These are phyloP conservation scores for Pleoardoris graminearum DNA, from an alignment of 2,329 filamentous ascomycete genomes.

Conservation along the genomic window DNA sequence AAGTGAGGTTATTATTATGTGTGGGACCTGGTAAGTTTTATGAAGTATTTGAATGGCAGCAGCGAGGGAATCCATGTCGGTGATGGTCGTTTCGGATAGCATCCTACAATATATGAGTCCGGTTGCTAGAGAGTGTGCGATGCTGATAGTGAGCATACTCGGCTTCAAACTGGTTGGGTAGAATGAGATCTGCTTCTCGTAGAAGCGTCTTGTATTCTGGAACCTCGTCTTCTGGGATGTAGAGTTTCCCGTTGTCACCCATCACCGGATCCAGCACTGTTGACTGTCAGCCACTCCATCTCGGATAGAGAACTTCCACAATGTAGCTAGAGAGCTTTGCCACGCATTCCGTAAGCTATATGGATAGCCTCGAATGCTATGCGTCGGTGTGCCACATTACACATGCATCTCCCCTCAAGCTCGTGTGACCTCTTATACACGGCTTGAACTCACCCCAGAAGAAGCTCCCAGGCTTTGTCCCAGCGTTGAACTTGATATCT, in stretches of 20 bases:
- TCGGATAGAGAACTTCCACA: neutral
- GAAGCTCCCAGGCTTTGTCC: slow-evolving; percentile 70
- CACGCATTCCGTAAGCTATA: neutral
- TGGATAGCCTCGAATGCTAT: neutral
- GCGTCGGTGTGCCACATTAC: neutral
- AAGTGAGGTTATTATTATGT: slow-evolving; percentile 91
- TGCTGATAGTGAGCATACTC: slow-evolving; percentile 63
- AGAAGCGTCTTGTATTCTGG: slow-evolving; percentile 85
- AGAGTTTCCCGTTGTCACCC: slow-evolving; percentile 91
- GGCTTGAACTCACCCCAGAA: slow-evolving; percentile 73
- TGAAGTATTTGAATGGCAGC: slow-evolving; percentile 79
- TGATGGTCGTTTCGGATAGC: slow-evolving; percentile 82
- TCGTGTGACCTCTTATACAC: slow-evolving; percentile 22
- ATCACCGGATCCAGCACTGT: slow-evolving; percentile 92
- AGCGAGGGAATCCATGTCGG: slow-evolving; percentile 71
- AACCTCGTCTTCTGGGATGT: slow-evolving; percentile 88
- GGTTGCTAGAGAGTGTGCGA: slow-evolving; percentile 2
- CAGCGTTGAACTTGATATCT: slow-evolving; percentile 71
- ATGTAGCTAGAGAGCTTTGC: neutral
- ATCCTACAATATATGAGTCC: slow-evolving; percentile 56
- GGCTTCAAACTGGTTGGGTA: slow-evolving; percentile 97
- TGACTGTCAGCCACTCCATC: slow-evolving; percentile 18
- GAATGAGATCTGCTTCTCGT: slow-evolving; percentile 81
- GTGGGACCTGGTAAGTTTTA: slow-evolving; percentile 73
- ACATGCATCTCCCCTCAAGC: neutral